A percentile compares a stretch with the other conserved stretches of the same genome.
phyloP scores from a whole-genome alignment of 768 basidiomycete species.

The Agaricus sinodeliciosus region DNA sequence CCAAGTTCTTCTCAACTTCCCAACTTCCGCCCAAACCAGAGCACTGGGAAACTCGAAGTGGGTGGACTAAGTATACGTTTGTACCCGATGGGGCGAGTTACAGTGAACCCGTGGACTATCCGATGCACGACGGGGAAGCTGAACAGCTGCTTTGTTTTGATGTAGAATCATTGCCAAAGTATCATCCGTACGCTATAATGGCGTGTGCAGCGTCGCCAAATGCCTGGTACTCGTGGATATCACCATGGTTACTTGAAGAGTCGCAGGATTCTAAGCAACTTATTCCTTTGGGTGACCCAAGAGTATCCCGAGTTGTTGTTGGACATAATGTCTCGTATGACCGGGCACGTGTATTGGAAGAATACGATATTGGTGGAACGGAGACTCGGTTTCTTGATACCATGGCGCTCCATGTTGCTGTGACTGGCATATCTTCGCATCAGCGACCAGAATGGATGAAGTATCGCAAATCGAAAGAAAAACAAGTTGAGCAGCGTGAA shows the following conservation, averaged over 20 bases:
- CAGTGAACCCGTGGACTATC: constrained; percentile 64
- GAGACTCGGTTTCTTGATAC: constrained; percentile 87
- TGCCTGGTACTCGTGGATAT: constrained; percentile 96
- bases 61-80: constrained; percentile 86
- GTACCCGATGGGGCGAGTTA: constrained; percentile 71
- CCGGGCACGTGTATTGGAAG: constrained; percentile 73
- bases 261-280: constrained; percentile 54
- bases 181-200: constrained; percentile 79
- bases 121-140: constrained; percentile 52
- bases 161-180: constrained; percentile 86
- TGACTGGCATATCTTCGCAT: constrained; percentile 89
- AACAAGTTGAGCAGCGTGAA: constrained; percentile 44
- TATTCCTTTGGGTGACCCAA: constrained; percentile 61
- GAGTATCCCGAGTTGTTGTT: constrained; percentile 58
- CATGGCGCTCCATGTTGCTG: constrained; percentile 90
- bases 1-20: constrained; percentile 46
- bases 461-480: constrained; percentile 65
- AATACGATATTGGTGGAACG: constrained; percentile 67
- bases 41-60: constrained; percentile 48
- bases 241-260: constrained; percentile 80
- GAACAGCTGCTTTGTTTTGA: constrained; percentile 85
- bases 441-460: constrained; percentile 93
- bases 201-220: constrained; percentile 79
- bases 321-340: constrained; percentile 98
- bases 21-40: constrained; percentile 54